Evolutionary conservation across 805 yeast species (phyloP).

Genomic region (Millerozyma miso): DNA sequence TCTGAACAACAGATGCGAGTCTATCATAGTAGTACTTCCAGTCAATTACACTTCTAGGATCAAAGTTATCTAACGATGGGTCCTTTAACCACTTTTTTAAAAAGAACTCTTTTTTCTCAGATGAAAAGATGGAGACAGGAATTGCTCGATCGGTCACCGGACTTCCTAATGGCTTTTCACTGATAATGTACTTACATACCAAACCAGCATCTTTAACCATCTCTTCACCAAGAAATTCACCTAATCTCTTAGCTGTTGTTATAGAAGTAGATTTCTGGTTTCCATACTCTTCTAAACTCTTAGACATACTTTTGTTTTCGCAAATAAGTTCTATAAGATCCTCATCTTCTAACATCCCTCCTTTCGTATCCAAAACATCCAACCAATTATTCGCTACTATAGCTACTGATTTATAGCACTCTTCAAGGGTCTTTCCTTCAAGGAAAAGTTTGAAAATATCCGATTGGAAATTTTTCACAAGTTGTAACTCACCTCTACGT

Average conservation of each 20-base stretch:
- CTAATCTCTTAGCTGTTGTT: constrained; percentile 89
- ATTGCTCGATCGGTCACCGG: constrained; percentile 96
- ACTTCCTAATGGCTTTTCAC: constrained; percentile 74
- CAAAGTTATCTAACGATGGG: constrained; percentile 69
- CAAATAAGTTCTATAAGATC: constrained; percentile 93
- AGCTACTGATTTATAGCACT: constrained; percentile 87
- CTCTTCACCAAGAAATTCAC: constrained; percentile 92
- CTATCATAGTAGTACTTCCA: constrained; percentile 93
- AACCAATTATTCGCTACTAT: constrained; percentile 93
- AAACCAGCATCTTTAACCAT: constrained; percentile 96
- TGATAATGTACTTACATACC: constrained; percentile 90
- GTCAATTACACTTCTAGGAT: constrained; percentile 84
- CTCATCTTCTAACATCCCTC: constrained; percentile 84
- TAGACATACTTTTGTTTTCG: constrained; percentile 94
- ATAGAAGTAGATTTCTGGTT: constrained; percentile 91
- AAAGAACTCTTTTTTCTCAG: constrained; percentile 76
- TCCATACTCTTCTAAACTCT: constrained; percentile 83
- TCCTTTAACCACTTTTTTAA: constrained; percentile 86
- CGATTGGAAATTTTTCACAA: constrained; percentile 91
- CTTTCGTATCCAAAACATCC: constrained; percentile 85
- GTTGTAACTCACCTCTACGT: constrained; percentile 91
- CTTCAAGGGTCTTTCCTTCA: constrained; percentile 74
- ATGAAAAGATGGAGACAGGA: constrained; percentile 92
- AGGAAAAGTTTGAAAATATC: constrained; percentile 89
- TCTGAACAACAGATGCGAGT: constrained; percentile 87